Percentiles rank a stretch among this genome's conserved stretches.
Evolutionary conservation across 176 grass and related monocot genomes (phyloP).

Genomic region (Eragrostis nindensis): DNA sequence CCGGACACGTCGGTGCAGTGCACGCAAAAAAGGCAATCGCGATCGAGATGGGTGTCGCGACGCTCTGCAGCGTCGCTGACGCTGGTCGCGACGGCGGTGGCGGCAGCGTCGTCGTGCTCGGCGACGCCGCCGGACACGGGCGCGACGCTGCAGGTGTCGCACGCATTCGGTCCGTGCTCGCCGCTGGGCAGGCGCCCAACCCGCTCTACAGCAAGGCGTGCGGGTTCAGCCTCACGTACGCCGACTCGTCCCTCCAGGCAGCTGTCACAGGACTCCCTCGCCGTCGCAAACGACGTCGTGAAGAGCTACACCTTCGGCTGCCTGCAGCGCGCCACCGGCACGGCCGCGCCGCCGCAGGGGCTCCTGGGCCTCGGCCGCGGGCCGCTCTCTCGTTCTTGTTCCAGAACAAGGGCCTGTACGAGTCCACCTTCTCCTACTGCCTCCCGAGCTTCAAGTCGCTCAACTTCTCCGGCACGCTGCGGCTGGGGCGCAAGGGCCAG

Average conservation of each 20-base stretch:
- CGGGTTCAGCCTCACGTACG: slow-evolving; percentile 75
- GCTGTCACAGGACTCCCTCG: slow-evolving; percentile 69
- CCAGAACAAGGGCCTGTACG: slow-evolving; percentile 72
- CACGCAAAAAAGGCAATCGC: background rate
- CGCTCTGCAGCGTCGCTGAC: background rate
- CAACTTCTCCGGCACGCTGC: slow-evolving; percentile 88
- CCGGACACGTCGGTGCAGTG: background rate
- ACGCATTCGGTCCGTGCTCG: slow-evolving; percentile 68
- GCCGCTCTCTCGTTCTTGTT: slow-evolving; percentile 76
- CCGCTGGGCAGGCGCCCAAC: slow-evolving; percentile 33
- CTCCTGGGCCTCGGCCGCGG: slow-evolving; percentile 87
- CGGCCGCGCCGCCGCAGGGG: slow-evolving; percentile 72
- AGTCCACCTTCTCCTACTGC: slow-evolving; percentile 84
- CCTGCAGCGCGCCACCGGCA: slow-evolving; percentile 68
- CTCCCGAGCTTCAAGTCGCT: slow-evolving; percentile 82
- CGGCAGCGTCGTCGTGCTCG: slow-evolving; percentile 33
- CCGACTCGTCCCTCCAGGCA: slow-evolving; percentile 62
- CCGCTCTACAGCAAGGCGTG: slow-evolving; percentile 34
- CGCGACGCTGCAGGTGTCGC: slow-evolving; percentile 60
- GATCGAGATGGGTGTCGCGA: background rate
- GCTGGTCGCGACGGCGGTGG: too few relatives aligned
- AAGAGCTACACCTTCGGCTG: slow-evolving; percentile 84
- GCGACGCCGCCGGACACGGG: slow-evolving; percentile 56
- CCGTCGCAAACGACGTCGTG: slow-evolving; percentile 65
- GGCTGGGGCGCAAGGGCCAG: slow-evolving; percentile 74